Base-by-base conservation (phyloP, 768 basidiomycete species). In the Stropharia rugosoannulata region DNA sequence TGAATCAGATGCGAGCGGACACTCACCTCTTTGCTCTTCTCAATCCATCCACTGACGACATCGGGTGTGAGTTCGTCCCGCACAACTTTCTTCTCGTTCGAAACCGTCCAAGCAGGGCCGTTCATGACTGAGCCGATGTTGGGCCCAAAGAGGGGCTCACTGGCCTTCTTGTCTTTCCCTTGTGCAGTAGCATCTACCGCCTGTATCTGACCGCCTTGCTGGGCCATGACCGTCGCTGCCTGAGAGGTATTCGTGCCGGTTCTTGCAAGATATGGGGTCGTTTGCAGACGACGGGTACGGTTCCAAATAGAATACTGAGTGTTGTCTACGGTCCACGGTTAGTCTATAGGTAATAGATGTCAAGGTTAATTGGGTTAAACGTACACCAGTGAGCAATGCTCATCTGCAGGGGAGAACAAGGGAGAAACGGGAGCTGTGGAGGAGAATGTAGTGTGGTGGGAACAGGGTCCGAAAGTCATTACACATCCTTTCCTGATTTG, bases 71-170 rank as follows among this genome's bases (percentile, higher is more conserved):
- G 79, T 62, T 85, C 84, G 63, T 93, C 89, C 38, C 80, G 77
- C 43, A 80, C 65, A 13, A 80, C 68, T 58, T 76, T 82, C 77
- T 88, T 92, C 68, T 89, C 87, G 49, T 75, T 75, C 25, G 68
- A 63, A 25, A 81, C 71, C 1, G 90, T 85, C 91, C 91, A 93
- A 0, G 82, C 71, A 8, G 91, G 90, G 0, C 84, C 83, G 51
- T 75, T 79, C 65, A 73, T 81, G 44, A 89, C 81, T 49, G 87
- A 79, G 9, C 95, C 95, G 54, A 97, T 90, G 68, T 88, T 90
- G 8, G 95, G 95, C 0, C 95, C 95, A 70, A 96, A 97, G 43
- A 97, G 81, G 0, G 91, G 87, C 57, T 94, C 90, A 11, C 84
- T 82, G 41, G 84, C 83, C 67, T 84, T 86, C 61, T 81, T 81